Evolutionary conservation across 306 rosid genomes (phyloP).

Genomic region (Quercus aquifolioides): DNA sequence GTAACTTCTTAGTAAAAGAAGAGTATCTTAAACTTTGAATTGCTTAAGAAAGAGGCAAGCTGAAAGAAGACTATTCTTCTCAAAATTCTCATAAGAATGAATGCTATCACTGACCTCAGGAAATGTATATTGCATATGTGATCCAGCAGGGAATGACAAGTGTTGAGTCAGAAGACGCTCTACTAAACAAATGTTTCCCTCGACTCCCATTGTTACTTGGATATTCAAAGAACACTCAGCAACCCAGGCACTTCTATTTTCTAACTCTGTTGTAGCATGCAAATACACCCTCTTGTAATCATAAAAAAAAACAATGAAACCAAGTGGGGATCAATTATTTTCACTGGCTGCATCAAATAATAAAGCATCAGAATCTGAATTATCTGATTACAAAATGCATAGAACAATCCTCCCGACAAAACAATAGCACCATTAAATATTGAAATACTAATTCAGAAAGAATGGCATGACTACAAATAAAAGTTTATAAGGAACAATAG

Average conservation of each 20-base stretch:
- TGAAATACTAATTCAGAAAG: conserved; percentile 4
- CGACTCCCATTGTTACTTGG: conserved; percentile 74
- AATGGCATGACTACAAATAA: conserved; percentile 2
- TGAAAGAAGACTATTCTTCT: not conserved
- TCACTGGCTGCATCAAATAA: conserved; percentile 80
- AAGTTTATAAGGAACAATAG: not conserved
- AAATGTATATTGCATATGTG: conserved; percentile 63
- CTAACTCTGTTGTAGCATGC: conserved; percentile 70
- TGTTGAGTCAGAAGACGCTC: conserved; percentile 65
- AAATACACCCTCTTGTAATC: conserved; percentile 72
- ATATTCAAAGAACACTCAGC: conserved; percentile 80
- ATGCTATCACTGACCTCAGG: conserved; percentile 58
- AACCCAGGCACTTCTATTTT: conserved; percentile 63
- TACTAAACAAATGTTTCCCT: conserved; percentile 53
- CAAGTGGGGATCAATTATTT: conserved; percentile 89
- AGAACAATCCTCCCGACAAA: conserved; percentile 18
- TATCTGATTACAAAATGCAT: not conserved
- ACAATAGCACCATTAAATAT: conserved; percentile 19
- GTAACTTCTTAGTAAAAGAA: not conserved
- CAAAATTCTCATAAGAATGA: not conserved
- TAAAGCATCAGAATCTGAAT: not conserved
- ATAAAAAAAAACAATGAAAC: conserved; percentile 75
- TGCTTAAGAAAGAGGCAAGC: not conserved
- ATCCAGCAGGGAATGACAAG: conserved; percentile 62
- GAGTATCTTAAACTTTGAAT: not conserved